Conservation (phyloP, 2,329 filamentous ascomycete genomes). For the Colletotrichum limetticola region DNA sequence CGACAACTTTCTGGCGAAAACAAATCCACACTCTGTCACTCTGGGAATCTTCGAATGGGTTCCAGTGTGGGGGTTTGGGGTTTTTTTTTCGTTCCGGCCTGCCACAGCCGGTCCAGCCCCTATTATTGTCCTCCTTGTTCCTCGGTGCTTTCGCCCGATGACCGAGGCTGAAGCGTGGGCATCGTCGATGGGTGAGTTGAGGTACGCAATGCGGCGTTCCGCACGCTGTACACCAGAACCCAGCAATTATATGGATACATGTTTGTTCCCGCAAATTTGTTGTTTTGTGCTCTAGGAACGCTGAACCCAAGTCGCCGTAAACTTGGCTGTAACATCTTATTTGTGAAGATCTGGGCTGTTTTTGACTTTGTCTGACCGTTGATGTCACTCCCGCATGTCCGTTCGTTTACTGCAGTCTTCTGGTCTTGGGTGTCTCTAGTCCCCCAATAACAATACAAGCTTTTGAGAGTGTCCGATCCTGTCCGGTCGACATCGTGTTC, state of each 20-base stretch:
- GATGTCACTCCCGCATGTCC: background rate
- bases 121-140: background rate
- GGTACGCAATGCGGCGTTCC: too few species aligned
- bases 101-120: background rate
- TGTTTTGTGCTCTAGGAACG: background rate
- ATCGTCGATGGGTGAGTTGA: background rate
- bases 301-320: background rate
- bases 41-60: background rate
- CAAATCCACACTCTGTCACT: background rate
- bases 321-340: background rate
- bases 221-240: background rate
- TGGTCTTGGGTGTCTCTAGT: background rate
- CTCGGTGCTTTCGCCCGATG: conserved; percentile 9
- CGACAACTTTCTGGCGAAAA: background rate
- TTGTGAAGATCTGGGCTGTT: background rate
- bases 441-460: background rate
- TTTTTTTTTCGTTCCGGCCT: background rate
- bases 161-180: conserved; percentile 13
- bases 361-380: background rate
- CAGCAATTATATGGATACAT: background rate
- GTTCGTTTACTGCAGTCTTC: background rate
- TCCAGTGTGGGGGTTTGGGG: conserved; percentile 10
- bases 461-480: background rate
- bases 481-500: background rate
- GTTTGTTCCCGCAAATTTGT: background rate